phyloP scores from a whole-genome alignment of 2,329 filamentous ascomycete genomes.

The Fusarium dimerum region DNA sequence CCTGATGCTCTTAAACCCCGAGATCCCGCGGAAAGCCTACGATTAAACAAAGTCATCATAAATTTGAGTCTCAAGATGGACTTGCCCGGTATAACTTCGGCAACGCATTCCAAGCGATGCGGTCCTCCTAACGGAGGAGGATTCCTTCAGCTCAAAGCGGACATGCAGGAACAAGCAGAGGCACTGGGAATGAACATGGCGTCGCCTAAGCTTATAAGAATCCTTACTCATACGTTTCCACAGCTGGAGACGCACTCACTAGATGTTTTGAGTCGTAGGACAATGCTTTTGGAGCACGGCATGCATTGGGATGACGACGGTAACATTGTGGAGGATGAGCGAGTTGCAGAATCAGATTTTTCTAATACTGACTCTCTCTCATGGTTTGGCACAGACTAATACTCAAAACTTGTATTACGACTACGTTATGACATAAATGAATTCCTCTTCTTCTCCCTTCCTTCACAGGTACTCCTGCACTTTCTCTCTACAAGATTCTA shows the following conservation, averaged over 20 bases:
- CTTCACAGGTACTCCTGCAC: too few species aligned
- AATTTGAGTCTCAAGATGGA: conserved; percentile 14
- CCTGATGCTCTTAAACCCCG: conserved; percentile 17
- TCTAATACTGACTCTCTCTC: conserved; percentile 13
- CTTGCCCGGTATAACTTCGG: conserved; percentile 9
- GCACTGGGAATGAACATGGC: conserved; percentile 12
- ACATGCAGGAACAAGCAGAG: conserved; percentile 16
- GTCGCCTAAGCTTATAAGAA: conserved; percentile 14
- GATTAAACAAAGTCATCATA: conserved; percentile 9
- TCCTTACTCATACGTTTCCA: conserved; percentile 18
- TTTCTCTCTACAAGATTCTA: too few species aligned
- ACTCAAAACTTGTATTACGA: too few species aligned
- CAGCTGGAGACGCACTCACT: conserved; percentile 12
- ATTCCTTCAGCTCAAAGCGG: conserved; percentile 14
- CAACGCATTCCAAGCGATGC: conserved; percentile 16
- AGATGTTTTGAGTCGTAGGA: conserved; percentile 20
- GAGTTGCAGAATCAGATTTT: conserved; percentile 13
- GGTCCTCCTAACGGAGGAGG: not conserved
- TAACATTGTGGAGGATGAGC: conserved; percentile 8
- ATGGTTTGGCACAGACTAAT: too few species aligned
- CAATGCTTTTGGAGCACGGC: conserved; percentile 15
- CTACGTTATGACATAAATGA: too few species aligned
- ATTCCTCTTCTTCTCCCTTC: too few species aligned
- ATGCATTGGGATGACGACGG: conserved; percentile 22
- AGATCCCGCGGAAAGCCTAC: conserved; percentile 3